Percentiles rank a stretch among this genome's conserved stretches.
Conservation (phyloP, 768 basidiomycete species). For the Macrolepiota fuliginosa region DNA sequence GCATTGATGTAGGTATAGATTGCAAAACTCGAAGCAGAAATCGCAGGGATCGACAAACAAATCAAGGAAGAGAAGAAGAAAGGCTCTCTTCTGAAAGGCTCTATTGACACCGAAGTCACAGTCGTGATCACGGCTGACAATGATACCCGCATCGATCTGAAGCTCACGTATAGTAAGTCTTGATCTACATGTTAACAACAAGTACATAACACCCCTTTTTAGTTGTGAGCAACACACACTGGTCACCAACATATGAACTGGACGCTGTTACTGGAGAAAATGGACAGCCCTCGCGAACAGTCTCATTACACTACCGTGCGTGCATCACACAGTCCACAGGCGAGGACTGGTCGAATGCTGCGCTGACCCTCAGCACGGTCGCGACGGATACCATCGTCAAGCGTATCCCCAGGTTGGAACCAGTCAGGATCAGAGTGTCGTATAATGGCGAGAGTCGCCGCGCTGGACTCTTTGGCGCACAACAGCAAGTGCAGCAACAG, state of each 20-base stretch:
- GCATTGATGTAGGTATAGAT: conserved; percentile 21
- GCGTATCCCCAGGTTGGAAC: conserved; percentile 31
- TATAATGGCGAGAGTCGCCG: conserved; percentile 7
- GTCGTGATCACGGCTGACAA: conserved; percentile 41
- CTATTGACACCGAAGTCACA: conserved; percentile 32
- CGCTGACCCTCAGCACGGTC: conserved; percentile 53
- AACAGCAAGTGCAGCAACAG: conserved; percentile 14
- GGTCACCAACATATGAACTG: conserved; percentile 59
- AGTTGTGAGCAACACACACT: conserved; percentile 52
- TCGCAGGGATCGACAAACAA: conserved; percentile 35
- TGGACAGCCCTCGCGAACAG: conserved; percentile 40
- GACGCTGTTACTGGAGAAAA: conserved; percentile 43
- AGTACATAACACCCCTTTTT: not conserved
- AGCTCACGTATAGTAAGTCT: conserved; percentile 50
- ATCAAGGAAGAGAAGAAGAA: conserved; percentile 35
- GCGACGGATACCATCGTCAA: conserved; percentile 30
- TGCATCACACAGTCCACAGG: conserved; percentile 53
- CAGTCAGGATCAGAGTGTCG: conserved; percentile 27
- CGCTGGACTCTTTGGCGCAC: not conserved
- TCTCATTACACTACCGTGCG: conserved; percentile 55
- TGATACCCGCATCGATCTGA: conserved; percentile 37
- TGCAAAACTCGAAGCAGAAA: conserved; percentile 34
- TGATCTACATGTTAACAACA: not conserved
- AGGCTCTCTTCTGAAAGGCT: conserved; percentile 31
- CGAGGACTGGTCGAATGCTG: conserved; percentile 55